Percentiles rank a stretch among this genome's conserved stretches.
Evolutionary conservation across 148 eudicot genomes (phyloP).

Genomic region (Pharnaceum exiguum): DNA sequence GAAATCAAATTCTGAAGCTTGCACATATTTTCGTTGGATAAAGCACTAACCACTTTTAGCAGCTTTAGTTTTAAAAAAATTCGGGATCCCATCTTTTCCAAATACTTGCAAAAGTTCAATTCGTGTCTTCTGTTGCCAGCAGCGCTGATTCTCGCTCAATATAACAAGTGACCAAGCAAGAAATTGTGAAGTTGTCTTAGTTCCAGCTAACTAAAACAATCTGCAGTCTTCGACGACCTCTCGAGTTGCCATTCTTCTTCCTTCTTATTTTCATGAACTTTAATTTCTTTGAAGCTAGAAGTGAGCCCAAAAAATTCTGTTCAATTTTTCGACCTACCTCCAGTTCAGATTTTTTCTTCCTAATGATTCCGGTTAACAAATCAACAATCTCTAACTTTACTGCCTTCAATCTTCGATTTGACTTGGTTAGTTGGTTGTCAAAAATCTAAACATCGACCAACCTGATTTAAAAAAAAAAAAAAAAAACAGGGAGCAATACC

Average conservation of each 20-base stretch:
- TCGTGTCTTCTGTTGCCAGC: slow-evolving; percentile 29
- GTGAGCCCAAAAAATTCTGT: slow-evolving; percentile 17
- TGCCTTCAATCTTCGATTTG: slow-evolving; percentile 16
- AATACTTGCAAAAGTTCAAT: slow-evolving; percentile 18
- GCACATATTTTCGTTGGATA: no score
- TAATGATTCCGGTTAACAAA: slow-evolving; percentile 10
- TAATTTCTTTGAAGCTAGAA: slow-evolving; percentile 16
- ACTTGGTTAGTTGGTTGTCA: slow-evolving; percentile 24
- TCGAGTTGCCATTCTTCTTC: slow-evolving; percentile 15
- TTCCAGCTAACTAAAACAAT: slow-evolving; percentile 32
- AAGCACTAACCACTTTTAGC: slow-evolving; percentile 12
- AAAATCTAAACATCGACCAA: slow-evolving; percentile 5
- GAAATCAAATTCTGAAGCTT: no score
- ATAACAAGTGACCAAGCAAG: slow-evolving; percentile 29
- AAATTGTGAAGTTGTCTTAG: slow-evolving; percentile 26
- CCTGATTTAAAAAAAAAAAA: no score
- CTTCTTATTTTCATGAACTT: slow-evolving; percentile 8
- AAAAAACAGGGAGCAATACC: background rate
- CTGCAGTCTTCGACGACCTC: slow-evolving; percentile 32
- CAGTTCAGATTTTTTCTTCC: slow-evolving; percentile 14
- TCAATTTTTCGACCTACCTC: slow-evolving; percentile 10
- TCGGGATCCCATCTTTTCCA: slow-evolving; percentile 10
- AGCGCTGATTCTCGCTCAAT: slow-evolving; percentile 9
- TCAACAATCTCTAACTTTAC: slow-evolving; percentile 1
- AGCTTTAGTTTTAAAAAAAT: slow-evolving; percentile 16